A percentile compares a stretch with the other conserved stretches of the same genome.
phyloP scores from a whole-genome alignment of 2,329 filamentous ascomycete species.

The Verticillium zaregamsianum region DNA sequence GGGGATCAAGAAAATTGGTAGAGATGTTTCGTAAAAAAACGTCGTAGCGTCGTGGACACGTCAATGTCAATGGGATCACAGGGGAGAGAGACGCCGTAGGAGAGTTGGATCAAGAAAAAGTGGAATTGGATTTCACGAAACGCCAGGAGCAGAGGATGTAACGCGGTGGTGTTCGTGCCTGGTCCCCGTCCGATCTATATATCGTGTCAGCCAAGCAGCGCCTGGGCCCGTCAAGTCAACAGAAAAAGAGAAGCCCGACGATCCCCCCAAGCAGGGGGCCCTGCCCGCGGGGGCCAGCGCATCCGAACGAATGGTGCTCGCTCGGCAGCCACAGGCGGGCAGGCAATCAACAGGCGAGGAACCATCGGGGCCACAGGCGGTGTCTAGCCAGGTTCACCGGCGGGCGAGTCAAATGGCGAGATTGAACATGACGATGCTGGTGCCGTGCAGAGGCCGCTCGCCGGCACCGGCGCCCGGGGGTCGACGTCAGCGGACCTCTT shows the following conservation, averaged over 20 bases:
- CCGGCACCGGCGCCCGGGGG: background rate
- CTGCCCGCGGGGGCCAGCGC: background rate
- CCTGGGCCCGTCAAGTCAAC: background rate
- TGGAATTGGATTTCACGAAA: background rate
- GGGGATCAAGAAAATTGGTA: background rate
- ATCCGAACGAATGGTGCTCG: background rate
- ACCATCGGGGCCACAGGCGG: background rate
- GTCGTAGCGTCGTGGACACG: slow-evolving; percentile 1
- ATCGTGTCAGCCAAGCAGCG: slow-evolving; percentile 3
- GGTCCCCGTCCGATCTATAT: slow-evolving; percentile 1
- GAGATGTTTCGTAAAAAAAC: background rate
- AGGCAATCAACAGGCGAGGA: background rate
- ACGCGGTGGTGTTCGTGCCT: background rate
- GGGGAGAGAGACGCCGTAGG: background rate
- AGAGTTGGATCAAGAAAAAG: background rate
- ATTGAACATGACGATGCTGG: background rate
- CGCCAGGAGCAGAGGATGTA: background rate
- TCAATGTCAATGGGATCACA: background rate
- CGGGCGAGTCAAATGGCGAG: background rate
- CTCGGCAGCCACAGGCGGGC: background rate
- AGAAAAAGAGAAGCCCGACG: background rate
- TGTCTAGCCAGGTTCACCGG: background rate
- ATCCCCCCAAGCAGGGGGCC: background rate
- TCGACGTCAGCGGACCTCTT: background rate
- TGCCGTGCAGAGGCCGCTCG: background rate